Evolutionary conservation across 2,329 filamentous ascomycete genomes (phyloP).

Genomic region (Macrophomina pseudophaseolina): DNA sequence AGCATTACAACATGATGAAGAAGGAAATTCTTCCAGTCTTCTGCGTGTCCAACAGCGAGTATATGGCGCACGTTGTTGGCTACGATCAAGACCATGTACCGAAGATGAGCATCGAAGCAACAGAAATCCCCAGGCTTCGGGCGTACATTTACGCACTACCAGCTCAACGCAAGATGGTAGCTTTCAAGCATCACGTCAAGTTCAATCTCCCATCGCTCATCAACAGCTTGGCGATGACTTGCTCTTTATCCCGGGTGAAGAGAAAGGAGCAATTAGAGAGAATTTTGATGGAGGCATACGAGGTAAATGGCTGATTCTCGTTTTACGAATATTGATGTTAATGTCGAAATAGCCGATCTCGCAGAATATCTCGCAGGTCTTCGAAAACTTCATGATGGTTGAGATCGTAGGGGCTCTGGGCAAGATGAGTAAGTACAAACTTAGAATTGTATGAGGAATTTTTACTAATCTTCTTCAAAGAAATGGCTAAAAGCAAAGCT

Average conservation of each 20-base stretch:
- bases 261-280: conserved; percentile 23
- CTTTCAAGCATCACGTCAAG: conserved; percentile 22
- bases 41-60: conserved; percentile 33
- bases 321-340: no score
- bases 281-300: not conserved
- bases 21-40: conserved; percentile 27
- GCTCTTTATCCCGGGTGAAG: conserved; percentile 16
- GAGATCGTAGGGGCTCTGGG: not conserved
- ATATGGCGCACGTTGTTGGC: conserved; percentile 30
- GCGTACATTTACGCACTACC: conserved; percentile 30
- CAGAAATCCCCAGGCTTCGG: conserved; percentile 30
- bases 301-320: not conserved
- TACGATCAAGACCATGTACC: conserved; percentile 19
- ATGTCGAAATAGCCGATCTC: not conserved
- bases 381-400: not conserved
- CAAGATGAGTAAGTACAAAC: not conserved
- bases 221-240: conserved; percentile 32
- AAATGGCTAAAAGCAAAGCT: not conserved
- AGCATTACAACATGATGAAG: conserved; percentile 28
- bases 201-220: conserved; percentile 28
- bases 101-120: conserved; percentile 29
- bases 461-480: not conserved
- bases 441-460: not conserved
- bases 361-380: not conserved
- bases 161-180: conserved; percentile 27